Conservation (phyloP, 768 basidiomycete genomes). For the Termitomyces sp. region DNA sequence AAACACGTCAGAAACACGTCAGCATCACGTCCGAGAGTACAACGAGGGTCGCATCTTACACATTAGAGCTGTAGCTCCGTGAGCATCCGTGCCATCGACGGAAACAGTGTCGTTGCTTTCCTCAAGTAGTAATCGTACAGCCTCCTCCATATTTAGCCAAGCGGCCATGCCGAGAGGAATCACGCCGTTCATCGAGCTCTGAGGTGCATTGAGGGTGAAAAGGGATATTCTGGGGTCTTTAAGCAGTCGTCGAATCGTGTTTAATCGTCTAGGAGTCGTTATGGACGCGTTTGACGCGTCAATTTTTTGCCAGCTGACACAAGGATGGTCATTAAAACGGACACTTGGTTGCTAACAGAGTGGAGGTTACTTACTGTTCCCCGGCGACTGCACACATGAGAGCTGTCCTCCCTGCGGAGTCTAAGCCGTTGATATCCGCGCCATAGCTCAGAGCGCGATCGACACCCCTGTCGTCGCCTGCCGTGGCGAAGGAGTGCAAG, state of each 20-base stretch:
- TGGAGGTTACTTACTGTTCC: constrained; percentile 48
- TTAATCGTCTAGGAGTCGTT: constrained; percentile 53
- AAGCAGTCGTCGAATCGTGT: constrained; percentile 53
- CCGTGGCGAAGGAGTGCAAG: constrained; percentile 53
- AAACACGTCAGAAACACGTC: constrained; percentile 10
- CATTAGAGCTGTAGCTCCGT: constrained; percentile 81
- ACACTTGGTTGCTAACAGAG: constrained; percentile 2
- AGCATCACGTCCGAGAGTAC: constrained; percentile 16
- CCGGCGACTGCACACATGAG: constrained; percentile 72
- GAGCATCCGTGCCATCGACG: constrained; percentile 71
- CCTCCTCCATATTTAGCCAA: constrained; percentile 64
- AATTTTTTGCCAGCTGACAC: constrained; percentile 59
- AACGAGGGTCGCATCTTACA: constrained; percentile 46
- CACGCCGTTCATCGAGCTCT: constrained; percentile 65
- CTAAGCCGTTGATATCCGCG: constrained; percentile 67
- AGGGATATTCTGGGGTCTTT: constrained; percentile 58
- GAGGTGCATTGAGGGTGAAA: constrained; percentile 71
- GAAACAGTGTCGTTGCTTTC: constrained; percentile 57
- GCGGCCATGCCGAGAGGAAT: constrained; percentile 77
- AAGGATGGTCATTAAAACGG: constrained; percentile 2
- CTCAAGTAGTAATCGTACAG: constrained; percentile 63
- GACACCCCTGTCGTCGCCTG: constrained; percentile 53
- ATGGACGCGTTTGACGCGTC: constrained; percentile 73
- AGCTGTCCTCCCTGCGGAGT: constrained; percentile 56
- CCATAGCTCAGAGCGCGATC: constrained; percentile 50